A percentile compares a stretch with the other conserved stretches of the same genome.
Conservation (phyloP, 164 flowering plant genomes). For the Tetrastigma voinierianum region DNA sequence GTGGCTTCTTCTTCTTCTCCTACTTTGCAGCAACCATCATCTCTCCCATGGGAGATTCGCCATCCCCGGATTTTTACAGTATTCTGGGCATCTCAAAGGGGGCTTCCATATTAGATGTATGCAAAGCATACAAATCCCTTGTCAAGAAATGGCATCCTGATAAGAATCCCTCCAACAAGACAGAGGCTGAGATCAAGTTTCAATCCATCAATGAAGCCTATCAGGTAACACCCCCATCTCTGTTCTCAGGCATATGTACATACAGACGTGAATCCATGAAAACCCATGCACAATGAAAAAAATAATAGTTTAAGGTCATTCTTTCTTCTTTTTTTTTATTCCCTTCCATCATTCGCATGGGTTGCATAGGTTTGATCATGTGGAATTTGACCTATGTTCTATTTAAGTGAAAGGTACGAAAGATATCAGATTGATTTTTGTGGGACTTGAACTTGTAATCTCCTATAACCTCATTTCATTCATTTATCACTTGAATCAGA, state of each 20-base stretch:
- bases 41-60: slow-evolving; percentile 35
- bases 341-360: no score
- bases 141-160: slow-evolving; percentile 41
- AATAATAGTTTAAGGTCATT: not conserved
- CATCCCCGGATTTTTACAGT: slow-evolving; percentile 24
- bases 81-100: slow-evolving; percentile 34
- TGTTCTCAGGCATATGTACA: no score
- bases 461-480: no score
- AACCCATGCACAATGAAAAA: not conserved
- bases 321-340: no score
- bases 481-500: no score
- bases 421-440: no score
- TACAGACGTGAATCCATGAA: not conserved
- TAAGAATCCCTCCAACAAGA: slow-evolving; percentile 19
- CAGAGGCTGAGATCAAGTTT: slow-evolving; percentile 24
- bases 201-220: slow-evolving; percentile 28
- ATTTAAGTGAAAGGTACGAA: no score
- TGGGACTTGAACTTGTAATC: no score
- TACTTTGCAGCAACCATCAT: not conserved
- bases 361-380: no score
- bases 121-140: slow-evolving; percentile 46
- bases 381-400: no score
- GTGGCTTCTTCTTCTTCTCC: not conserved
- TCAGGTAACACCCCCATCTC: slow-evolving; percentile 20
- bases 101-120: slow-evolving; percentile 28